Base-by-base conservation (phyloP, 768 basidiomycete genomes). In the Pleurotus eryngii region DNA sequence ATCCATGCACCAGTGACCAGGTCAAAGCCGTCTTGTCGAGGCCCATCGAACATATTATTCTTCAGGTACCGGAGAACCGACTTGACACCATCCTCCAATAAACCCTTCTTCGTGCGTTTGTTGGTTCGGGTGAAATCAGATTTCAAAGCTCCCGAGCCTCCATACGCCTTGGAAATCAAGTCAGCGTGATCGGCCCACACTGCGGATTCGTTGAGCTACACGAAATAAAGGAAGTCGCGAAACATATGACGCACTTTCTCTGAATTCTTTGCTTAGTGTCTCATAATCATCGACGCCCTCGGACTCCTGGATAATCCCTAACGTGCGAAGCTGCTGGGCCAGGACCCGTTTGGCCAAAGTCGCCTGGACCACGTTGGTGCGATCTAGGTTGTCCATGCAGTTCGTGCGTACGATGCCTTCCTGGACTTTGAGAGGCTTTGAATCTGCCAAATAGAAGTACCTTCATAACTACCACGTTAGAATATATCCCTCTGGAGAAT, bases 101-200 rank as follows among this genome's bases (percentile, higher is more conserved):
- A 69, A 30, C 97, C 97, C 59, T 86, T 83, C 51, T 76, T 83
- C 2, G 94, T 95, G 35, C 97, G 81, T 70, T 89, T 88, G 64
- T 93, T 95, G 0, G 95, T 98, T 50, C 95, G 81, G 15, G 96
- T 98, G 68, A 94, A 97, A 71, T 98, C 97, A 0, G 94, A 92
- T 71, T 99, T 99, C 63, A 99, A 72, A 1, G 97, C 97, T 11
- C 91, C 96, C 27, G 95, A 95, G 17, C 97, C 97, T 47, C 87
- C 90, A 72, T 99, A 99, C 0, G 95, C 95, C 46, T 79, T 84
- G 0, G 94, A 85, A 61, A 99, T 91, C 48, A 80, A 76, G 70
- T 99, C 94, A 14, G 92, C 97, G 67, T 98, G 96, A 64, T 98
- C 92, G 22, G 97, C 89, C 97, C 97, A 99, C 75, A 98, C 96